Percentiles rank a stretch among this genome's conserved stretches.
Conservation (phyloP, 768 basidiomycete genomes). For the Calocybe indica region DNA sequence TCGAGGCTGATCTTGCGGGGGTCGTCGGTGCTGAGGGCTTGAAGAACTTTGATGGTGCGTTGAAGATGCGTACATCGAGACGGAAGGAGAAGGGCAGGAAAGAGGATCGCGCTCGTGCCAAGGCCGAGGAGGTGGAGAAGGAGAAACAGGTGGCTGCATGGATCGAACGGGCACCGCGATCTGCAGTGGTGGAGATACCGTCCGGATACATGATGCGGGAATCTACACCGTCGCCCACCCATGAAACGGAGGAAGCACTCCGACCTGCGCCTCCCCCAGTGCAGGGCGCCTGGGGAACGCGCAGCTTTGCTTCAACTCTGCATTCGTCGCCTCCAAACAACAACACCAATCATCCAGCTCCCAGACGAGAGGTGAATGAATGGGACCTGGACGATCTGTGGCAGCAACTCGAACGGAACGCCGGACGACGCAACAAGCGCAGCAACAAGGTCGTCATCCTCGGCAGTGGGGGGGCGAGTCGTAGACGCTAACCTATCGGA, state of each 20-base stretch:
- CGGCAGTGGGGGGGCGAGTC: constrained; percentile 56
- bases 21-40: constrained; percentile 76
- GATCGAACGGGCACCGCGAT: constrained; percentile 1
- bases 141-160: constrained; percentile 35
- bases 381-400: constrained; percentile 78
- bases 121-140: constrained; percentile 71
- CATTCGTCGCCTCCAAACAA: constrained; percentile 39
- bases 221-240: constrained; percentile 18
- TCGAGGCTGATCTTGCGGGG: constrained; percentile 77
- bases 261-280: constrained; percentile 9
- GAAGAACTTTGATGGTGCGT: constrained; percentile 76
- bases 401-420: constrained; percentile 70
- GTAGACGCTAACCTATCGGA: constrained; percentile 21
- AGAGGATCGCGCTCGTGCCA: constrained; percentile 78
- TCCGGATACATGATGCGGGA: constrained; percentile 12
- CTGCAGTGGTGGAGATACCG: background rate
- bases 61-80: constrained; percentile 68
- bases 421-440: constrained; percentile 53
- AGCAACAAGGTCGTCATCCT: constrained; percentile 65
- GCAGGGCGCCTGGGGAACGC: constrained; percentile 68
- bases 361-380: constrained; percentile 44
- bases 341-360: constrained; percentile 19
- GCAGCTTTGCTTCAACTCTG: constrained; percentile 79
- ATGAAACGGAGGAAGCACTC: constrained; percentile 8
- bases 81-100: constrained; percentile 79